These are phyloP conservation scores for Antrodiella citrinella DNA, from an alignment of 768 basidiomycete genomes.

Conservation along the genomic window DNA sequence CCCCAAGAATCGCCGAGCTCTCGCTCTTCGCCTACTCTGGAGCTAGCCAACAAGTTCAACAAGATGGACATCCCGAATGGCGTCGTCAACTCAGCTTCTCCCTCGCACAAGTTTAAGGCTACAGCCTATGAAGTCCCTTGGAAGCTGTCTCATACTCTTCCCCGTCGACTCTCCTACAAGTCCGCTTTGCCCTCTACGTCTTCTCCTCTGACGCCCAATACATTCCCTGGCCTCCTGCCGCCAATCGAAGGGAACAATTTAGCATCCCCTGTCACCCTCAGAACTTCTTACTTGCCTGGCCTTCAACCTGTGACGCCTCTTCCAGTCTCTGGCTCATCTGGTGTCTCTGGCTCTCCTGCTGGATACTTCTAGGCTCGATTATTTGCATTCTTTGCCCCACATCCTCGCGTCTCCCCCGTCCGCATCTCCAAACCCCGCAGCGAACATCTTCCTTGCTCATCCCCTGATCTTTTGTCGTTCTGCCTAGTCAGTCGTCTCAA, in stretches of 20 bases:
- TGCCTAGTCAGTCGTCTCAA: too few species aligned
- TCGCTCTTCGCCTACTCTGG: background rate
- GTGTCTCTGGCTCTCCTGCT: background rate
- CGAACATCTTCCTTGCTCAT: background rate
- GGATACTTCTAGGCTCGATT: background rate
- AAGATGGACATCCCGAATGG: background rate
- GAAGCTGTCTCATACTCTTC: background rate
- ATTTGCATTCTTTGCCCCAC: too few species aligned
- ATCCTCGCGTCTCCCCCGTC: too few species aligned
- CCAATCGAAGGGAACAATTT: background rate
- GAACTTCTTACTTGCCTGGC: background rate
- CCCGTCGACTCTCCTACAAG: constrained; percentile 6
- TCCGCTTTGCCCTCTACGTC: background rate
- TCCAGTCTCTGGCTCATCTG: background rate
- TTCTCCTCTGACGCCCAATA: background rate
- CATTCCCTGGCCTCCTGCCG: background rate
- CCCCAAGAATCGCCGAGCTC: background rate
- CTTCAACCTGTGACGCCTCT: background rate
- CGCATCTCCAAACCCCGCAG: too few species aligned
- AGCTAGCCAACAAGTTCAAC: background rate
- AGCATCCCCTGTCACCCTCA: background rate
- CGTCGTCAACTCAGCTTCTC: background rate
- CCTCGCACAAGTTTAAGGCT: background rate
- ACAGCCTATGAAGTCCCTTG: background rate
- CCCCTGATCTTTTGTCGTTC: too few species aligned